Percentiles rank a stretch among this genome's conserved stretches.
These are phyloP conservation scores for Malassezia sympodialis DNA, from an alignment of 1,284 basidiomycete genomes.

Conservation along the genomic window DNA sequence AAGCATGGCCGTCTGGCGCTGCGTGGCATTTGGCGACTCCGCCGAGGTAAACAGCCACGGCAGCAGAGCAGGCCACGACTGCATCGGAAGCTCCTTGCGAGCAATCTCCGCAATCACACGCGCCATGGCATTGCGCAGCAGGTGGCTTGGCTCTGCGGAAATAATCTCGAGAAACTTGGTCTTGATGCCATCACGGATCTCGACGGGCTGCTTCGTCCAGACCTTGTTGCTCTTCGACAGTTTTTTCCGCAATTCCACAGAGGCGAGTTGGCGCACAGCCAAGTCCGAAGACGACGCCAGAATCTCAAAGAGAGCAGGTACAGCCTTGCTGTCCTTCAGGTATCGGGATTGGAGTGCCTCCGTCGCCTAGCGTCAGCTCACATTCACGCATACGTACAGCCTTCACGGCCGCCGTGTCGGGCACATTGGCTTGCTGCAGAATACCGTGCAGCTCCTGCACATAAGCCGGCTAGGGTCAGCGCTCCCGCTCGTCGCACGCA, in stretches of 20 bases:
- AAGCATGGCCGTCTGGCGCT: slow-evolving; percentile 83
- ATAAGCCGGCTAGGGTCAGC: slow-evolving; percentile 11
- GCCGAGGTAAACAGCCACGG: slow-evolving; percentile 77
- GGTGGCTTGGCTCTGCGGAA: slow-evolving; percentile 67
- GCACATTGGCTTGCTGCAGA: slow-evolving; percentile 44
- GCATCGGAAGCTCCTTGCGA: slow-evolving; percentile 69
- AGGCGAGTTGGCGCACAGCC: slow-evolving; percentile 82
- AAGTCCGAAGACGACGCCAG: slow-evolving; percentile 70
- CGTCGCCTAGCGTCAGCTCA: slow-evolving; percentile 61
- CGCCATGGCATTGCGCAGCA: slow-evolving; percentile 66
- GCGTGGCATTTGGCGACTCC: slow-evolving; percentile 59
- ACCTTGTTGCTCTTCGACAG: slow-evolving; percentile 68
- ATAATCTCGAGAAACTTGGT: slow-evolving; percentile 68
- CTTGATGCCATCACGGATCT: slow-evolving; percentile 76
- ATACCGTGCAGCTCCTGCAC: slow-evolving; percentile 43
- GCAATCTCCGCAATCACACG: slow-evolving; percentile 91
- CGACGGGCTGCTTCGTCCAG: slow-evolving; percentile 66
- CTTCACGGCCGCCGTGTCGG: slow-evolving; percentile 44
- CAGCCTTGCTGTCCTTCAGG: slow-evolving; percentile 81
- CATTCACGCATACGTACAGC: slow-evolving; percentile 19
- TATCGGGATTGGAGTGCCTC: slow-evolving; percentile 57
- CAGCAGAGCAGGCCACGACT: slow-evolving; percentile 77
- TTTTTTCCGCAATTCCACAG: slow-evolving; percentile 95
- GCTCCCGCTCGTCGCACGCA: not conserved
- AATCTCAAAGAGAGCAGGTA: slow-evolving; percentile 81